These are phyloP conservation scores for Pseudotsuga menziesii DNA, from an alignment of 75 land plant species.

Conservation along the genomic window DNA sequence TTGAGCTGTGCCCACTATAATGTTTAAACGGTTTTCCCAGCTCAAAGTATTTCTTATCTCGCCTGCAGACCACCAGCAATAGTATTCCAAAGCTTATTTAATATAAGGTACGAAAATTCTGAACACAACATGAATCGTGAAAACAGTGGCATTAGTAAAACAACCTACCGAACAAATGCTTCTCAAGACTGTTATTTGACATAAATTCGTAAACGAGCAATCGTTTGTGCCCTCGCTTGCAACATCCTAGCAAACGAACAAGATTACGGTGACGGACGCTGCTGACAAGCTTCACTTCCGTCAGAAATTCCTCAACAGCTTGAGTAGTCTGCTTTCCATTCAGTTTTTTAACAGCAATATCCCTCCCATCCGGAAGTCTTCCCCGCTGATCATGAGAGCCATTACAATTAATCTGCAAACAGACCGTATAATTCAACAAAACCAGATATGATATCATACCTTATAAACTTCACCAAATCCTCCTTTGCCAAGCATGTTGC, in stretches of 20 bases:
- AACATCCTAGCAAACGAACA: constrained; percentile 20
- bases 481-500: no score
- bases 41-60: no score
- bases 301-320: constrained; percentile 15
- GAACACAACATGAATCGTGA: neutral
- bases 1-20: neutral
- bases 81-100: no score
- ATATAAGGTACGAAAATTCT: no score
- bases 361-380: constrained; percentile 12
- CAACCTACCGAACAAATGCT: constrained; percentile 15
- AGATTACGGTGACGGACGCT: constrained; percentile 25
- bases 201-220: constrained; percentile 23
- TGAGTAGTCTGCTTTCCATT: constrained; percentile 14
- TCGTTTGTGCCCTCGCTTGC: constrained; percentile 11
- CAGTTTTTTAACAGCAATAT: constrained; percentile 17
- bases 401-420: neutral
- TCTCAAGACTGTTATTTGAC: constrained; percentile 15
- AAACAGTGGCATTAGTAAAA: neutral
- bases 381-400: constrained; percentile 3
- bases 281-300: constrained; percentile 15
- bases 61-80: no score
- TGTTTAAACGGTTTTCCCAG: no score
- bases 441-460: no score
- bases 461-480: no score
- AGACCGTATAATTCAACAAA: no score